Base-by-base conservation (phyloP, 352 stramenopile genomes). In the Globisporangium emineosum region DNA sequence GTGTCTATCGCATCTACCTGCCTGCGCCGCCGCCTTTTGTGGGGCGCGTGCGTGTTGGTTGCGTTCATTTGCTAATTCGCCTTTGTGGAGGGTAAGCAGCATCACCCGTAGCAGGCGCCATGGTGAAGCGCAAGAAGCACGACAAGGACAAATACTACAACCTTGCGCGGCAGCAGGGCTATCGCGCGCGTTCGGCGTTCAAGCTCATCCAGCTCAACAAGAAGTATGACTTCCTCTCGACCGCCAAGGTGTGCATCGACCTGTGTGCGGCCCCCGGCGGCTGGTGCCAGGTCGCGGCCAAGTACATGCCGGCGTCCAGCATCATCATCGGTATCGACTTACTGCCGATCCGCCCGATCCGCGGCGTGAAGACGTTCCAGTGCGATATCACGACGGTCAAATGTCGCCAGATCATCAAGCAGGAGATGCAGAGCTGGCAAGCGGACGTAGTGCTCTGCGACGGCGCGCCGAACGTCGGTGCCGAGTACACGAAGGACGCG, bases 81-180 rank as follows among this genome's bases (percentile, higher is more conserved):
- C 56, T 29, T 9, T 50, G 19, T 53, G 27, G 42, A 60, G 17
- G 60, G 40, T 9, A 62, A 42, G 27, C 60, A 53, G 19, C 25
- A 15, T 27, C 27, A 62, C 5, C 29, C n/a, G n/a, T n/a, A n/a
- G n/a, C n/a, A 15, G 49, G 12, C 55, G 64, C 61, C 57, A 96
- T 96, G 86, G 84, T 96, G 49, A 99, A 99, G 79, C 81, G 95
- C 70, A 99, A 98, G 76, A 99, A 99, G 88, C 89, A 96, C 80
- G 96, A 99, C 72, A 98, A 98, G 80, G 98, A 99, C 81, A 99
- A 99, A 79, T 99, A 99, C 83, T 99, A 99, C 80, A 96, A 98
- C 73, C 78, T 99, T 59, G 97, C 97, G 12, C 97, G 98, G 56
- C 97, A 99, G 80, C 97, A 99, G 86, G 98, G 98, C 19, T 99